Evolutionary conservation across 2,329 filamentous ascomycete genomes (phyloP).

Genomic region (Pezicula radicicola): DNA sequence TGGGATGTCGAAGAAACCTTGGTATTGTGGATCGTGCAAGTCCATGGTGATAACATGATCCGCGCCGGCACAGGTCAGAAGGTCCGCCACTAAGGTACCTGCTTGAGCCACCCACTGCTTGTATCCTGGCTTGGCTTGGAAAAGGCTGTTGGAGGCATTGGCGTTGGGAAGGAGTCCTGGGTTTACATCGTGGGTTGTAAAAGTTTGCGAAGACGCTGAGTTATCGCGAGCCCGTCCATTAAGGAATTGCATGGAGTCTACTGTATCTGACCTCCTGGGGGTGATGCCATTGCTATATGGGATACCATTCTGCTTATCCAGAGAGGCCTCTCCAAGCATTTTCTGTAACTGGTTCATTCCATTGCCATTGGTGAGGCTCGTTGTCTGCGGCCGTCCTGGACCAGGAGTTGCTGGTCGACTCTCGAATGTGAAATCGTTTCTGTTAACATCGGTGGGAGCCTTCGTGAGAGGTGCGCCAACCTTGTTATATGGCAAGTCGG

Average conservation of each 20-base stretch:
- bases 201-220: slow-evolving; percentile 28
- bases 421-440: slow-evolving; percentile 80
- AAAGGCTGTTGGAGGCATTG: slow-evolving; percentile 53
- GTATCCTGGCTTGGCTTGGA: slow-evolving; percentile 86
- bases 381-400: slow-evolving; percentile 65
- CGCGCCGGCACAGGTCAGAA: slow-evolving; percentile 91
- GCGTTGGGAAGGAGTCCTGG: slow-evolving; percentile 45
- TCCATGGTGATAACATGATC: slow-evolving; percentile 99
- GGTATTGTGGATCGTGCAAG: slow-evolving; percentile 92
- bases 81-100: slow-evolving; percentile 88
- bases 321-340: slow-evolving; percentile 66
- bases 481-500: slow-evolving; percentile 97
- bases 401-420: slow-evolving; percentile 85
- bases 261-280: slow-evolving; percentile 31
- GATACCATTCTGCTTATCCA: slow-evolving; percentile 52
- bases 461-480: slow-evolving; percentile 82
- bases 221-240: slow-evolving; percentile 22
- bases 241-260: slow-evolving; percentile 34
- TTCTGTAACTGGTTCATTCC: slow-evolving; percentile 69
- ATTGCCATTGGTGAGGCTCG: slow-evolving; percentile 53
- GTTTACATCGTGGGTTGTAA: slow-evolving; percentile 64
- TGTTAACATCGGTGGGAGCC: slow-evolving; percentile 47
- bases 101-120: slow-evolving; percentile 99
- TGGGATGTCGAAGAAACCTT: slow-evolving; percentile 98
- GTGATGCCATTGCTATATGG: slow-evolving; percentile 33